These are phyloP conservation scores for Sclerotiophoma versabilis DNA, from an alignment of 2,329 filamentous ascomycete species.

Conservation along the genomic window DNA sequence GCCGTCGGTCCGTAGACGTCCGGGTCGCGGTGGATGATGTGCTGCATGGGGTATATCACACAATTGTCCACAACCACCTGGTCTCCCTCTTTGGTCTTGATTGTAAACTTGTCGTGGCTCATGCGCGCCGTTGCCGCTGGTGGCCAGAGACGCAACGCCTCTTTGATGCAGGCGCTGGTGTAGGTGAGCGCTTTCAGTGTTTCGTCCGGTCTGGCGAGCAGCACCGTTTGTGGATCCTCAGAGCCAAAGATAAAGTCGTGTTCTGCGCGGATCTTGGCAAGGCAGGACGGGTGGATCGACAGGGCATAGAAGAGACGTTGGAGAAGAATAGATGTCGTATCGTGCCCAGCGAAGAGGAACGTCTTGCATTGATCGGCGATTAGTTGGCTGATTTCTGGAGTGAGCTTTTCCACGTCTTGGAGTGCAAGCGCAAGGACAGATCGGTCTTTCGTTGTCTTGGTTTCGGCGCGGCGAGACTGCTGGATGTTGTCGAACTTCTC, in stretches of 20 bases:
- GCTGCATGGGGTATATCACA: conserved; percentile 54
- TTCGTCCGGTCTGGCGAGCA: conserved; percentile 55
- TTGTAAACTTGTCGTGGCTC: conserved; percentile 49
- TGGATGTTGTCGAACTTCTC: conserved; percentile 38
- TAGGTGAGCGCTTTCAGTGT: conserved; percentile 60
- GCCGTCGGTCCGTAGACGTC: conserved; percentile 42
- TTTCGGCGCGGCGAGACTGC: conserved; percentile 20
- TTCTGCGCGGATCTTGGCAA: conserved; percentile 53
- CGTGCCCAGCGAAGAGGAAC: conserved; percentile 58
- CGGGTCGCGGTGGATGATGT: conserved; percentile 49
- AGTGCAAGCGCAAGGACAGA: conserved; percentile 46
- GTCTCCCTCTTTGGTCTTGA: conserved; percentile 52
- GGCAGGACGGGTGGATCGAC: conserved; percentile 39
- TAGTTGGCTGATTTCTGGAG: conserved; percentile 44
- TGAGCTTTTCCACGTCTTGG: conserved; percentile 41
- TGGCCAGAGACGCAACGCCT: conserved; percentile 62
- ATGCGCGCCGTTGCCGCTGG: conserved; percentile 56
- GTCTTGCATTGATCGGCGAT: conserved; percentile 52
- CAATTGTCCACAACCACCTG: conserved; percentile 55
- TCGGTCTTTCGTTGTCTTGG: conserved; percentile 32
- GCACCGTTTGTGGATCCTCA: conserved; percentile 48
- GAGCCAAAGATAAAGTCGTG: conserved; percentile 62
- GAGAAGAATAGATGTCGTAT: conserved; percentile 51
- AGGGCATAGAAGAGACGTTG: conserved; percentile 44
- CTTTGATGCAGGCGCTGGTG: conserved; percentile 62